Evolutionary conservation across 345 rosid species (phyloP).

Genomic region (Euphorbia peplus): DNA sequence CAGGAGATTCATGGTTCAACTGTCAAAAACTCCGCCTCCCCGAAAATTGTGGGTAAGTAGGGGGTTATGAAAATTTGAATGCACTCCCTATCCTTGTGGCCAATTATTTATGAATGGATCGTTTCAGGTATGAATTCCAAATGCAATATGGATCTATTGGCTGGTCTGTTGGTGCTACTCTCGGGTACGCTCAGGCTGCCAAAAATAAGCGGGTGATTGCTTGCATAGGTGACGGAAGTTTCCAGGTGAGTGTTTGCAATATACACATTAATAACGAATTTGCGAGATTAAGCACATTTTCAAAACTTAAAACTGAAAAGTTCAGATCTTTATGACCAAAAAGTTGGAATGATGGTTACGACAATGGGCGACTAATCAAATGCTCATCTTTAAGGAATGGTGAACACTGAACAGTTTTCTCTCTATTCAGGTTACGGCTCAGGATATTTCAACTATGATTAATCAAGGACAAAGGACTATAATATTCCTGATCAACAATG

Average conservation of each 20-base stretch:
- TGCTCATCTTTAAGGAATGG: not conserved
- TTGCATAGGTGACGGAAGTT: slow-evolving; percentile 78
- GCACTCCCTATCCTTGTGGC: not conserved
- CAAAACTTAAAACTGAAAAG: not conserved
- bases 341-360: not conserved
- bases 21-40: slow-evolving; percentile 75
- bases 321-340: not conserved
- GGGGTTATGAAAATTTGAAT: not conserved
- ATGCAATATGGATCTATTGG: slow-evolving; percentile 85
- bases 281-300: not conserved
- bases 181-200: slow-evolving; percentile 76
- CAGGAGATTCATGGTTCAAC: slow-evolving; percentile 83
- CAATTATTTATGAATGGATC: slow-evolving; percentile 11
- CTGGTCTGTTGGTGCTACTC: slow-evolving; percentile 78
- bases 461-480: slow-evolving; percentile 50
- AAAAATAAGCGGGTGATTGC: slow-evolving; percentile 62
- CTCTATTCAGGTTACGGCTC: slow-evolving; percentile 57
- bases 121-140: slow-evolving; percentile 63
- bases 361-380: not conserved
- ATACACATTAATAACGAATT: not conserved
- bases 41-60: slow-evolving; percentile 60
- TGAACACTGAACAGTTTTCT: not conserved
- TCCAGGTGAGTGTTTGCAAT: slow-evolving; percentile 44
- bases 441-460: slow-evolving; percentile 71
- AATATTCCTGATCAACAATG: slow-evolving; percentile 72